Evolutionary conservation across 1,139 yeast genomes (phyloP), one percentile per base, ranked within the genome.

Genomic region (Martiniozyma asiatica): DNA sequence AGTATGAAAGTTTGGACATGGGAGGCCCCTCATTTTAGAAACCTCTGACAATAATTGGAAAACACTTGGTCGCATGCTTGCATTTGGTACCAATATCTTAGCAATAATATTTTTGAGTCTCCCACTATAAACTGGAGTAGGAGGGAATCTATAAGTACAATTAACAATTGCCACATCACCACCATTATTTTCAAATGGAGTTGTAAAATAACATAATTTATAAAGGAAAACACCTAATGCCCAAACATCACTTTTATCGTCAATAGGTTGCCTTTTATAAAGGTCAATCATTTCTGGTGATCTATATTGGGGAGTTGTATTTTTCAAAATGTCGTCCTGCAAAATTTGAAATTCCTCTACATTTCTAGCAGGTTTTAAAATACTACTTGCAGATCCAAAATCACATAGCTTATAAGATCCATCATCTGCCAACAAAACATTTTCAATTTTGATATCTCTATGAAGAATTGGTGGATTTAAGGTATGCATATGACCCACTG

Each of bases 251-350:
- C 87, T 73, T 52, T 89, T 89, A 49, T 89, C 97, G 55, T 87
- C 94, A 38, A 89, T 80, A 4, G 97, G 93, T 37, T 78, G 66
- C 4, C 92, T 82, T 39, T 79, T 67, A 40, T 78, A 71, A 26
- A 89, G 63, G 55, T 89, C 97, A 32, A 92, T 68, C 98, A 89
- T 89, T 54, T 89, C 98, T 1, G 98, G 98, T 1, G 94, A 68
- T 42, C 98, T 65, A 55, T 89, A 89, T 53, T 89, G 98, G n/a
- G 96, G 94, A 2, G 98, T 89, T 0, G 98, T 89, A 53, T 89
- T 92, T 39, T 77, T 76, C 61, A 81, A 73, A 35, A 89, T 71
- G 48, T 89, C 96, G 42, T 81, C 82, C 40, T 80, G 81, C 27
- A 87, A 56, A 11, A 67, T 58, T 32, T 74, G 74, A 43, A 76